These are phyloP conservation scores for Pochonia chlamydosporia DNA, from an alignment of 2,329 filamentous ascomycete species.

Conservation along the genomic window DNA sequence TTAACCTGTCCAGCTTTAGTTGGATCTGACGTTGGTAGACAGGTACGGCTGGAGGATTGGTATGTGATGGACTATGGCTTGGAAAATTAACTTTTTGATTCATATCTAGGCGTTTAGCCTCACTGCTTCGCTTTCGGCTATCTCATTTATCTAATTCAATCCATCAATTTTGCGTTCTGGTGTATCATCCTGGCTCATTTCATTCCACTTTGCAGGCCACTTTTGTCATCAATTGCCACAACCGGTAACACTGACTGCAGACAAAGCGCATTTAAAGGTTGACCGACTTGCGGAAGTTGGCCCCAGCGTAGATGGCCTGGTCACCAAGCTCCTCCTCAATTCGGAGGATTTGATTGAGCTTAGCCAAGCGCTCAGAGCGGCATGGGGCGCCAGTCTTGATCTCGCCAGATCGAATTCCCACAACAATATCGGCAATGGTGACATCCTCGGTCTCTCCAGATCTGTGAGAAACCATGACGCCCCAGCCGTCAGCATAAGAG, in stretches of 20 bases:
- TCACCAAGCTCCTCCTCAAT: conserved; percentile 98
- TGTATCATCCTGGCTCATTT: conserved; percentile 1
- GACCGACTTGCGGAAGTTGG: conserved; percentile 85
- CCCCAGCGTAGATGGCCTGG: conserved; percentile 85
- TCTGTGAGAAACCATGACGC: conserved; percentile 99
- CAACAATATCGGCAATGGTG: conserved; percentile 96
- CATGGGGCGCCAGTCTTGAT: conserved; percentile 98
- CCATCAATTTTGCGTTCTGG: not conserved
- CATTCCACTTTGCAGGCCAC: not conserved
- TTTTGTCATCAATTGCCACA: not conserved
- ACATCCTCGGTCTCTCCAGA: conserved; percentile 99
- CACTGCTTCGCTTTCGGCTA: not conserved
- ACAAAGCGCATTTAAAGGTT: conserved; percentile 61
- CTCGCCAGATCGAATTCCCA: conserved; percentile 93
- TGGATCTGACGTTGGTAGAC: no score
- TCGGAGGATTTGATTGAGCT: conserved; percentile 99
- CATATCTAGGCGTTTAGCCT: no score
- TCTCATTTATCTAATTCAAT: not conserved
- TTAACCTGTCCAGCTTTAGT: no score
- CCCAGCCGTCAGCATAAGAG: conserved; percentile 91
- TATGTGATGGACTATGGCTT: no score
- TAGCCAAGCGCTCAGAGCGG: conserved; percentile 95
- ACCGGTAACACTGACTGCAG: not conserved
- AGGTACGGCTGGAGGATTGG: no score
- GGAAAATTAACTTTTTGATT: no score